Evolutionary conservation across 2,329 filamentous ascomycete species (phyloP).

Genomic region (Bipolaris victoriae): DNA sequence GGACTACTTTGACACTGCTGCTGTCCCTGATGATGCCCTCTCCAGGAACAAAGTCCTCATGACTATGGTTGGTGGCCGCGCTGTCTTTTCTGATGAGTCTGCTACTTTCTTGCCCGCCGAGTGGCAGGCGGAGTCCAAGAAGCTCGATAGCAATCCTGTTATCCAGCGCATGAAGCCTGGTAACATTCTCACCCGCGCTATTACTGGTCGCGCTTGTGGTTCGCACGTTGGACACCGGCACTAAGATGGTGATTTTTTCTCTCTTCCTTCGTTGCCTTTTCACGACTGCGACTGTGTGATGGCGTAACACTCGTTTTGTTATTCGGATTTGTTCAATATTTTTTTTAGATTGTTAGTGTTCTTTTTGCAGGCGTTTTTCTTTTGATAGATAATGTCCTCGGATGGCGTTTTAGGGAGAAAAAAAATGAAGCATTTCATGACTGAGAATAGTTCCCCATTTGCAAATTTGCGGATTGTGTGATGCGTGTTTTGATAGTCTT

Average conservation of each 20-base stretch:
- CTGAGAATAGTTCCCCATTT: no score
- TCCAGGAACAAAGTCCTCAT: conserved; percentile 4
- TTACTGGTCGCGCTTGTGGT: conserved; percentile 7
- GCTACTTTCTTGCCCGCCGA: conserved; percentile 5
- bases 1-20: conserved; percentile 3
- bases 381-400: no score
- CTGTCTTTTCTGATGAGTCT: conserved; percentile 5
- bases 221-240: conserved; percentile 1
- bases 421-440: no score
- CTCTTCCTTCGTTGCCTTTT: no score
- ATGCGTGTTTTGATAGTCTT: no score
- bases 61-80: conserved; percentile 9
- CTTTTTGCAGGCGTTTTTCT: no score
- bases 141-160: conserved; percentile 2
- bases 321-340: no score
- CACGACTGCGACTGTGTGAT: no score
- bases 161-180: conserved; percentile 7
- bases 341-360: no score
- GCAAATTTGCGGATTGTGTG: no score
- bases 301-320: no score
- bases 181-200: conserved; percentile 6
- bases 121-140: conserved; percentile 6
- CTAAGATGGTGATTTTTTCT: not conserved
- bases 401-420: no score
- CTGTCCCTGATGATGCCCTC: conserved; percentile 4